Evolutionary conservation across 176 grass and related monocot genomes (phyloP), one percentile per base, ranked within the genome.

Genomic region (Lolium perenne): DNA sequence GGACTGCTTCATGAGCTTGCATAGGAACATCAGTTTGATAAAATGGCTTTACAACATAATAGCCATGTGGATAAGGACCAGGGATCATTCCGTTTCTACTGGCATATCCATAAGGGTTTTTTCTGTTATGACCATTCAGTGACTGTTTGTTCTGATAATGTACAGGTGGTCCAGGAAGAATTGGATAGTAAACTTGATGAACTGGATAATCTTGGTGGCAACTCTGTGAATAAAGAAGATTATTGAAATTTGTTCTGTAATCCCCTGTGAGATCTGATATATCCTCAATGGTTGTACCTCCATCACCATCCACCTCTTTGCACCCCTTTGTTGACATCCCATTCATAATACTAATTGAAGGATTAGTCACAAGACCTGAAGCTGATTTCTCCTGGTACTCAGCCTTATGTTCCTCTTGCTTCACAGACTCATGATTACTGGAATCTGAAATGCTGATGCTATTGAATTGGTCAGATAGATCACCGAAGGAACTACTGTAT

Each of bases 221-320:
- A n/a, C 57, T 17, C 61, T 79, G 12, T 18, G 90, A 90, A 72
- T 79, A 90, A 12, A 79, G 48, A 84, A 98, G 90, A 94, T 94
- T 94, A 29, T 26, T 82, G 11, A 59, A 76, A 88, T 95, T 79
- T 61, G 75, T 22, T 35, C 13, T 2, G 43, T 74, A 84, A 72
- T 98, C 87, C 71, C 96, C 93, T 47, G 74, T 89, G 26, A 98
- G 81, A 89, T 95, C 75, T 85, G 49, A 76, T 56, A 76, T 38
- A 35, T 11, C 32, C 49, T 55, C 49, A 76, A 55, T 55, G 23
- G 74, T 76, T 25, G 50, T 53, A 76, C 74, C 26, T 53, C 25
- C 25, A 76, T 55, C 74, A 55, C 49, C 49, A 38, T 76, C 74
- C 25, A 35, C 15, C 48, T 76, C 25, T 76, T 76, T 76, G 49